These are phyloP conservation scores for Candida insectalens DNA, from an alignment of 805 yeast species.

Conservation along the genomic window DNA sequence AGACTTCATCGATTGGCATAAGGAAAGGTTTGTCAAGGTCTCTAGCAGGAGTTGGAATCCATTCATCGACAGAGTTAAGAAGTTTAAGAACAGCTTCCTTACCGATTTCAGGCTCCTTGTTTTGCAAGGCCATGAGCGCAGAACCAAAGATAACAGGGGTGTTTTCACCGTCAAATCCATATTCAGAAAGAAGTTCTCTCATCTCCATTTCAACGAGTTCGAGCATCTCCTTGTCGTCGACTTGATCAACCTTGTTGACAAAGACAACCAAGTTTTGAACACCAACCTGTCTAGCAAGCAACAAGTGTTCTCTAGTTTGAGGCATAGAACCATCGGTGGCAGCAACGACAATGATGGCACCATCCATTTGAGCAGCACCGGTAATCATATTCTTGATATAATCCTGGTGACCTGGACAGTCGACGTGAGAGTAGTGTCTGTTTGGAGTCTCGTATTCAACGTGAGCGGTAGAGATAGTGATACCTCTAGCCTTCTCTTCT, in stretches of 20 bases:
- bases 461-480: conserved; percentile 95
- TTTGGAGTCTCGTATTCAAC: conserved; percentile 93
- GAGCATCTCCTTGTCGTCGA: conserved; percentile 98
- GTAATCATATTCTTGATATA: conserved; percentile 98
- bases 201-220: conserved; percentile 99
- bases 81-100: conserved; percentile 71
- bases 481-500: conserved; percentile 99
- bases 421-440: conserved; percentile 96
- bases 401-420: conserved; percentile 98
- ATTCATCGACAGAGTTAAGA: conserved; percentile 85
- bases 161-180: conserved; percentile 97
- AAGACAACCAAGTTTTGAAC: conserved; percentile 95
- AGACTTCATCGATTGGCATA: conserved; percentile 95
- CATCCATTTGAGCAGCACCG: conserved; percentile 99
- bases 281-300: conserved; percentile 99
- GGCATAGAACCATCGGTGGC: conserved; percentile 99
- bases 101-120: conserved; percentile 84
- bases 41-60: conserved; percentile 94
- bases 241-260: conserved; percentile 95
- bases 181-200: conserved; percentile 87
- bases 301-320: conserved; percentile 97
- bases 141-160: conserved; percentile 98
- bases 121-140: conserved; percentile 93
- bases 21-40: conserved; percentile 94
- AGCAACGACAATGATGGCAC: conserved; percentile 98